phyloP scores from a whole-genome alignment of 2,329 filamentous ascomycete species.

The Botryotinia calthae region DNA sequence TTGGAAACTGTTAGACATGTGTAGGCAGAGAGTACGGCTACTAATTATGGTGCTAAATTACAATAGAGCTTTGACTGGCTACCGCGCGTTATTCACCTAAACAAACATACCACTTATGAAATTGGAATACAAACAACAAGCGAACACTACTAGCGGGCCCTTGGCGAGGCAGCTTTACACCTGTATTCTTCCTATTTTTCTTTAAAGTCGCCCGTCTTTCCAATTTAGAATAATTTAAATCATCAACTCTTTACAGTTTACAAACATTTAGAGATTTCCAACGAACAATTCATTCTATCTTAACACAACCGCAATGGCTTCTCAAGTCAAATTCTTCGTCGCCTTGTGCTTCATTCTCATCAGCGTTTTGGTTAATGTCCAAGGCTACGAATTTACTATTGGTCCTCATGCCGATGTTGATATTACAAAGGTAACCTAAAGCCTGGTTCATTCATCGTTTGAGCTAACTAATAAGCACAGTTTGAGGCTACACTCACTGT shows the following conservation, averaged over 20 bases:
- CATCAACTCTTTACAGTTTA: not conserved
- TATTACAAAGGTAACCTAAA: not conserved
- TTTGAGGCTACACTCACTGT: slow-evolving; percentile 28
- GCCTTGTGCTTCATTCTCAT: not conserved
- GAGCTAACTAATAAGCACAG: slow-evolving; percentile 15
- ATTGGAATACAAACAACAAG: not conserved
- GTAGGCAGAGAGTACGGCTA: not conserved
- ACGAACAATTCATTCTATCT: not conserved
- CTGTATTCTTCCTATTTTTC: not conserved
- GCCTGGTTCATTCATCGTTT: not conserved
- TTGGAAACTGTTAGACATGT: not conserved
- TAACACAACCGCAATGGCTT: not conserved
- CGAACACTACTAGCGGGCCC: not conserved
- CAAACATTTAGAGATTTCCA: not conserved
- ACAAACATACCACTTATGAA: not conserved
- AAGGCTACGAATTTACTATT: slow-evolving; percentile 2
- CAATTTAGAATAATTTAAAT: not conserved
- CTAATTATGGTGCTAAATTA: not conserved
- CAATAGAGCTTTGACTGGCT: not conserved
- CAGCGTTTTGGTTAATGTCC: not conserved
- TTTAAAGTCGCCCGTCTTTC: not conserved
- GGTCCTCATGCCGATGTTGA: not conserved
- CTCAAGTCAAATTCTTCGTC: not conserved
- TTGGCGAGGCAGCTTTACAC: not conserved
- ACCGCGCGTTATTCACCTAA: not conserved